Conservation (phyloP, 2,329 filamentous ascomycete species). For the Fusarium incarnatum region DNA sequence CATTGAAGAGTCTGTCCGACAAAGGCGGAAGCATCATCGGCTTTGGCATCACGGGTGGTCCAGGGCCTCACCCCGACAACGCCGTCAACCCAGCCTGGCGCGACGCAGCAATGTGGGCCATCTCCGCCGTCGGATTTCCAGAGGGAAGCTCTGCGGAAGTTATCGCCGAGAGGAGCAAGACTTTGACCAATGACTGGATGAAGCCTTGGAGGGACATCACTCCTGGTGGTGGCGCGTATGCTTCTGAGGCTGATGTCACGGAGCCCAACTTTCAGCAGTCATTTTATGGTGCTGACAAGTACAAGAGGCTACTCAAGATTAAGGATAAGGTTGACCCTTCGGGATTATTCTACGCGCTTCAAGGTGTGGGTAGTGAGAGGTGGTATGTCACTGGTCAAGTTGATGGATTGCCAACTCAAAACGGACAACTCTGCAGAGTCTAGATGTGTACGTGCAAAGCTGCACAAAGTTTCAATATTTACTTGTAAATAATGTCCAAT, state of each 20-base stretch:
- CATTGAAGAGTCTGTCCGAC: slow-evolving; percentile 55
- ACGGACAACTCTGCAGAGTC: slow-evolving; percentile 36
- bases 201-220: slow-evolving; percentile 41
- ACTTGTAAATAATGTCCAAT: background rate
- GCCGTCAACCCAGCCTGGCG: slow-evolving; percentile 64
- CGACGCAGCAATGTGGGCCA: slow-evolving; percentile 53
- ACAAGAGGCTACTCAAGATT: slow-evolving; percentile 32
- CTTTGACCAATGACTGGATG: slow-evolving; percentile 45
- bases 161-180: slow-evolving; percentile 30
- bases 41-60: slow-evolving; percentile 53
- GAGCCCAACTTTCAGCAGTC: slow-evolving; percentile 44
- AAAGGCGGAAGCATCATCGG: slow-evolving; percentile 56
- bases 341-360: slow-evolving; percentile 37
- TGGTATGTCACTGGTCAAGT: slow-evolving; percentile 40
- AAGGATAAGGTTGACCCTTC: slow-evolving; percentile 38
- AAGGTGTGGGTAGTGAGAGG: slow-evolving; percentile 38
- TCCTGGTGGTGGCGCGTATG: slow-evolving; percentile 36
- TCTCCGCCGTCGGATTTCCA: slow-evolving; percentile 51
- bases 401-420: slow-evolving; percentile 40
- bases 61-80: slow-evolving; percentile 51
- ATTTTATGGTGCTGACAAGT: slow-evolving; percentile 36
- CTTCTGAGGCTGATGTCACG: slow-evolving; percentile 38
- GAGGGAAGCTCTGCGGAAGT: slow-evolving; percentile 29
- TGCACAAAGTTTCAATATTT: background rate
- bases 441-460: background rate